phyloP scores from a whole-genome alignment of 2,329 filamentous ascomycete genomes.

The Blastomyces percursus region DNA sequence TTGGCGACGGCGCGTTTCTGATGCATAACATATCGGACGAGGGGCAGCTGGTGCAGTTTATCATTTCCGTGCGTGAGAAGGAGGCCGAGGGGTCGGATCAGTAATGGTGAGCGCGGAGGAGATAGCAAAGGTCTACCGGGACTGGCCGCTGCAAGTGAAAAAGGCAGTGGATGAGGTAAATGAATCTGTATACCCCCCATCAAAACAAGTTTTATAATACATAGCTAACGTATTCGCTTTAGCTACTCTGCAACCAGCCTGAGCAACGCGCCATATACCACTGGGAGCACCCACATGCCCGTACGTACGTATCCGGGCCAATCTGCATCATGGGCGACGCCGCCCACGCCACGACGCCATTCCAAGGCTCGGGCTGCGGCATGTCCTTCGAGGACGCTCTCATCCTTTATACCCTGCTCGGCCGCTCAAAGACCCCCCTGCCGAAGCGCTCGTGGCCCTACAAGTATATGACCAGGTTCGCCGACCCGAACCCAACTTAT shows the following conservation, averaged over 20 bases:
- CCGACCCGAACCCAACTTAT: conserved; percentile 35
- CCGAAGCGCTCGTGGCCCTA: neutral
- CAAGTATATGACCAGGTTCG: conserved; percentile 36
- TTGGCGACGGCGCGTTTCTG: neutral
- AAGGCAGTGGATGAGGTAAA: neutral
- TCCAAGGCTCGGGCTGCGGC: conserved; percentile 28
- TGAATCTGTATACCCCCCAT: too few species aligned
- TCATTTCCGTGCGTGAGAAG: neutral
- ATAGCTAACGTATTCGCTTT: neutral
- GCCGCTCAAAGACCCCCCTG: neutral
- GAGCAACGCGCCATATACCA: neutral
- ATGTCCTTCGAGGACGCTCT: conserved; percentile 31
- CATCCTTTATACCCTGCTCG: conserved; percentile 18
- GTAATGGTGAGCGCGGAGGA: neutral
- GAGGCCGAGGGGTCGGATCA: neutral
- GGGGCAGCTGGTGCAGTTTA: neutral
- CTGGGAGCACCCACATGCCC: conserved; percentile 16
- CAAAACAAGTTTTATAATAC: too few species aligned
- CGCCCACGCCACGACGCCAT: conserved; percentile 30
- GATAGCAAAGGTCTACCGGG: neutral
- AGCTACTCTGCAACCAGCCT: neutral
- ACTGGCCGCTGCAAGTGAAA: neutral
- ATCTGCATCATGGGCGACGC: conserved; percentile 31
- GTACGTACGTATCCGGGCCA: conserved; percentile 21
- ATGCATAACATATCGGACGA: neutral